These are phyloP conservation scores for Cercospora zeae-maydis DNA, from an alignment of 2,329 filamentous ascomycete species.

Conservation along the genomic window DNA sequence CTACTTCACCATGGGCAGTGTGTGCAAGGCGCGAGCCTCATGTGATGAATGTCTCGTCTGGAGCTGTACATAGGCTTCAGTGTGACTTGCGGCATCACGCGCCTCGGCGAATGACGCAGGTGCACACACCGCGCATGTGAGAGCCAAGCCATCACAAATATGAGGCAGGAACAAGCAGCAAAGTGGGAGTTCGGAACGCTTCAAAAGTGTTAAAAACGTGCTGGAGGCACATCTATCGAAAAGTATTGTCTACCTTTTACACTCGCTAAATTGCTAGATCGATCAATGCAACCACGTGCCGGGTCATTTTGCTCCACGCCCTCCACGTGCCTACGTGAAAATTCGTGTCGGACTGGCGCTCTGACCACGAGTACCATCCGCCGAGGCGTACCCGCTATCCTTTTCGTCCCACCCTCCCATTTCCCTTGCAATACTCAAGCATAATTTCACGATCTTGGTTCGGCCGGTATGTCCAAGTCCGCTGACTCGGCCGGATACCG, in stretches of 20 bases:
- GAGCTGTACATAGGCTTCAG: background rate
- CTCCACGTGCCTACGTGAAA: constrained; percentile 12
- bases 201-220: background rate
- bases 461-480: constrained; percentile 41
- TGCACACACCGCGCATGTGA: constrained; percentile 1
- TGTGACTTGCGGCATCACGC: background rate
- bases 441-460: constrained; percentile 40
- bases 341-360: constrained; percentile 19
- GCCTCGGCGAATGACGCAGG: constrained; percentile 7
- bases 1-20: background rate
- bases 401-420: constrained; percentile 38
- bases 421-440: constrained; percentile 43
- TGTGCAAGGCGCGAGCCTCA: background rate
- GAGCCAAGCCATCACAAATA: constrained; percentile 3
- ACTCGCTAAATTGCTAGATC: constrained; percentile 3
- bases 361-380: constrained; percentile 18
- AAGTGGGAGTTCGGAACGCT: background rate
- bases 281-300: background rate
- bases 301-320: background rate
- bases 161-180: background rate
- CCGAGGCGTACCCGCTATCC: constrained; percentile 31
- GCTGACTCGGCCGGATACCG: constrained; percentile 40
- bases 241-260: background rate
- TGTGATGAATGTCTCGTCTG: background rate
- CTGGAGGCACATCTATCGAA: constrained; percentile 9